Evolutionary conservation across 1,284 basidiomycete genomes (phyloP), one percentile per base, ranked within the genome.

Genomic region (Coniferiporia weirii): DNA sequence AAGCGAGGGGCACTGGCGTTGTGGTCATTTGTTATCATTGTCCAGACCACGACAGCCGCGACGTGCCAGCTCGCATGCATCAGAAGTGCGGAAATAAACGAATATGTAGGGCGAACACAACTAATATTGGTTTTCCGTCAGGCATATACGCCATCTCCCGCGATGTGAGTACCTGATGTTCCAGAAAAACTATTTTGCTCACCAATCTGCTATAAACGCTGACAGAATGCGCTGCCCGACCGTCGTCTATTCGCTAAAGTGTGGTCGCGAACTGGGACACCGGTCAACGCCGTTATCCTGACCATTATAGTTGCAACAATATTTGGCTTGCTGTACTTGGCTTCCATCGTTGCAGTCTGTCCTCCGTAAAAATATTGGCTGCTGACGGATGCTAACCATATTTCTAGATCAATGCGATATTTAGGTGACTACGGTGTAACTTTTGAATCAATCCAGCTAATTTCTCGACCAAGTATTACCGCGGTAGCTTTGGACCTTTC

Each of bases 301-400:
- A 66, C 66, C 22, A 52, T 63, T 15, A 45, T 65, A 4, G 59
- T 67, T 20, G 61, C 62, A 8, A 66, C 64, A 60, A 56, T 69
- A 15, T 64, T 68, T 47, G 66, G 64, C 15, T 49, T 69, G 45
- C 57, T 69, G 8, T 67, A 63, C 47, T 63, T 67, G 40, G 67
- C 61, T 40, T 65, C 64, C 20, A 38, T 54, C 34, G 63, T 65
- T 38, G 65, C 65, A 6, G 64, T 65, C 22, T 54, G 64, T 56
- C 6, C 17, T 13, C 15, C 12, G 59, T 9, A 36, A 6, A 8
- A 8, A 35, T 19, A 45, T 40, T 46, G 3, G 34, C 1, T 19
- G 15, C 12, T 19, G 19, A 54, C 22, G 55, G 19, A 44, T 51
- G 19, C 36, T 52, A 10, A 35, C 43, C 12, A n/a, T 52, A 27